Evolutionary conservation across 2,329 filamentous ascomycete species (phyloP), one percentile per base, ranked within the genome.

Genomic region (Lecanicillium sp.): DNA sequence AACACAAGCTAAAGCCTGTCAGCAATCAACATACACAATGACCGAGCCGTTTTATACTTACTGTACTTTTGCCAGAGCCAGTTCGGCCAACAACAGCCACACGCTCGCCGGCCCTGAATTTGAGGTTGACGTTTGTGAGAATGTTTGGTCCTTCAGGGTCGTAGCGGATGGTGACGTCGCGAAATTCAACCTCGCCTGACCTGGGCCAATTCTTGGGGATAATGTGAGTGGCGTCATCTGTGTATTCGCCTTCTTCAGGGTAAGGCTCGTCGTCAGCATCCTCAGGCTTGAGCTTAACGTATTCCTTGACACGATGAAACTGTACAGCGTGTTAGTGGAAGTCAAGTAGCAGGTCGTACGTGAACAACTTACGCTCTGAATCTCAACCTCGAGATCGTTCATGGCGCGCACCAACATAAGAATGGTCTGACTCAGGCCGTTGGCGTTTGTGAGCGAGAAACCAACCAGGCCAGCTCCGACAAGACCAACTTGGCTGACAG

Each of bases 11-110:
- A 14, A 2, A 29, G 39, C 6, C 7, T 11, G 22, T 25, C 11
- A 25, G 22, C 22, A 25, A 25, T 25, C 11, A 11, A 25, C 22
- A 7, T 25, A 11, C 22, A 25, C 22, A 25, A 6, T 25, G 6
- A 11, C 22, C 11, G 7, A 25, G 22, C 22, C 7, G 6, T 11
- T 6, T 6, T 25, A 25, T 5, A 57, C 67, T 55, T 54, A 90
- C 71, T 0, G 86, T 94, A 36, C 81, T 87, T 59, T 94, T 94
- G 4, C 87, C 87, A 4, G 83, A 87, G 0, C 84, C 80, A 0
- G 86, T 94, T 9, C 86, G 77, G 3, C 87, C 87, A 9, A 89
- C 83, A 15, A 94, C 71, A 0, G 85, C 86, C 1, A 85, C 85
- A 36, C 83, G 81, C 38, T 84, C 82, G 1, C 86, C 85, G 0